Base-by-base conservation (phyloP, 1,284 basidiomycete genomes). In the Ceratobasidium papillatum region DNA sequence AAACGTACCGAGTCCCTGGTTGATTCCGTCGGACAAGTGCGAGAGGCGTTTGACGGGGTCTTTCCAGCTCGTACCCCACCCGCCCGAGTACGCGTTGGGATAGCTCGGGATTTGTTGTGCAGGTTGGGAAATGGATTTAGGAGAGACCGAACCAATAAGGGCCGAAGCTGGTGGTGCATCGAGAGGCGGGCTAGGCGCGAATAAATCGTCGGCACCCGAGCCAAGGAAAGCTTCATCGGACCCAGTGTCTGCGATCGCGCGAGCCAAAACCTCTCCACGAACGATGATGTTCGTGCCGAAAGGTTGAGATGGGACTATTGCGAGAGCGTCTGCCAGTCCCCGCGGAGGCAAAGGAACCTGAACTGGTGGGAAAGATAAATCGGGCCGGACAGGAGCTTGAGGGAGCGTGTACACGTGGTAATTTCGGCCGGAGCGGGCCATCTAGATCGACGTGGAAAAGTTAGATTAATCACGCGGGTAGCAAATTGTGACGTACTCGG, bases 331-430 rank as follows among this genome's bases (percentile, higher is more conserved):
- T 92, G 92, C 77, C 94, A 94, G 80, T 95, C 93, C 76, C 91
- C 87, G 12, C 78, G 77, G 0, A 94, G 85, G 0, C 88, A 86
- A 78, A 89, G 87, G 84, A 95, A 96, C 9, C 89, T 85, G 81
- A 95, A 92, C 77, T 95, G 93, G 77, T 93, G 91, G 0, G 90
- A 89, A 12, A 94, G 87, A 80, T 95, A 95, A 49, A 96, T 86
- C 0, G 91, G 86, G 0, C 89, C 86, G 0, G 93, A 91, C 0
- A 93, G 85, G 30, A 93, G 83, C 1, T 82, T 84, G 0, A 85
- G 83, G 1, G 88, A 88, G 5, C 82, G 83, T 1, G 89, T 89
- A 80, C 84, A 88, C 0, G 93, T 94, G 59, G 91, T 91, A 14
- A 96, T 86, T 79, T 96, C 94, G 0, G 92, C 92, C 58, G 91